Evolutionary conservation across 2,329 filamentous ascomycete species (phyloP).

Genomic region (Colletotrichum cordylinicola): DNA sequence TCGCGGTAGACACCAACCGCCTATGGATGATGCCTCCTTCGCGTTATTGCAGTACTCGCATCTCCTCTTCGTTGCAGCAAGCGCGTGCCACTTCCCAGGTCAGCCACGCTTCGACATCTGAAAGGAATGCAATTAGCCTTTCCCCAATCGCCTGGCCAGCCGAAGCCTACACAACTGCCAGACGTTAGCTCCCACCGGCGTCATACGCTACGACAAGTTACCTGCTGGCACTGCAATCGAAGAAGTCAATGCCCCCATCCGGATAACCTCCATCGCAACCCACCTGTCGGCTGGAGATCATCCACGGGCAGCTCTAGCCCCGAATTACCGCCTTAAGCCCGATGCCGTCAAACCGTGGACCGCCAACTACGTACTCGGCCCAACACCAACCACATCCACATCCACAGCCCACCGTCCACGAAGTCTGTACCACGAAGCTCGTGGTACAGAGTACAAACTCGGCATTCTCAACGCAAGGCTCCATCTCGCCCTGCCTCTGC

Average conservation of each 20-base stretch:
- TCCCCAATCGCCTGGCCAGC: background rate
- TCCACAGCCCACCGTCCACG: background rate
- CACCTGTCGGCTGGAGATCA: background rate
- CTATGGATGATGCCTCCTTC: background rate
- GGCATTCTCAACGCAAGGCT: background rate
- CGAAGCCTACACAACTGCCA: background rate
- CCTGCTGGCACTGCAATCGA: background rate
- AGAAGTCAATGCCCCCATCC: background rate
- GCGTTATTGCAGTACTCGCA: background rate
- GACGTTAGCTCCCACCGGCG: background rate
- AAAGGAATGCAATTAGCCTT: background rate
- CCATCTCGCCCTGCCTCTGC: constrained; percentile 3
- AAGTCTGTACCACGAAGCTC: background rate
- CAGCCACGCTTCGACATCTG: background rate
- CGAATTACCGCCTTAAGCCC: background rate
- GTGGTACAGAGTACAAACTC: background rate
- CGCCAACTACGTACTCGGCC: background rate
- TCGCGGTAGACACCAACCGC: background rate
- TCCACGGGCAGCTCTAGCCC: constrained; percentile 10
- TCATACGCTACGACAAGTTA: background rate
- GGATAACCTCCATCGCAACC: background rate
- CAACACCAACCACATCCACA: background rate
- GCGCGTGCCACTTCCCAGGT: background rate
- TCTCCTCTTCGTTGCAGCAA: background rate
- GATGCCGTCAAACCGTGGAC: background rate